Evolutionary conservation across 2,329 filamentous ascomycete species (phyloP).

Genomic region (Aspergillus floridensis): DNA sequence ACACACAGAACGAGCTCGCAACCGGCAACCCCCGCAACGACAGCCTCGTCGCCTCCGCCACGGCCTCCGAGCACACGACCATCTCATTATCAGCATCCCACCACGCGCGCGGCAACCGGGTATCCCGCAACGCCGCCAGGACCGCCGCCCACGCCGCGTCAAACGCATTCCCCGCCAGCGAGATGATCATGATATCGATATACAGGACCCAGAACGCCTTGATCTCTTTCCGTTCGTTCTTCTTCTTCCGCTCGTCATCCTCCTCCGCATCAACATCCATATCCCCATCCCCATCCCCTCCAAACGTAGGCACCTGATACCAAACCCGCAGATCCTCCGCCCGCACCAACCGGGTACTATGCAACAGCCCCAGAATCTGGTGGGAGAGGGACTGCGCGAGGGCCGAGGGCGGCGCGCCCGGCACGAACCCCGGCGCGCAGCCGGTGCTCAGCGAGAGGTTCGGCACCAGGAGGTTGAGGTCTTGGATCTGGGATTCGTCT

Average conservation of each 20-base stretch:
- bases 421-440: conserved; percentile 79
- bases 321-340: conserved; percentile 70
- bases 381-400: conserved; percentile 84
- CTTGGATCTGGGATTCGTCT: conserved; percentile 46
- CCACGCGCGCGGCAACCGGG: conserved; percentile 70
- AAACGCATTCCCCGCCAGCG: conserved; percentile 85
- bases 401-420: conserved; percentile 74
- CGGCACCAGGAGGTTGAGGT: conserved; percentile 73
- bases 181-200: conserved; percentile 92
- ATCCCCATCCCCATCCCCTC: conserved; percentile 46
- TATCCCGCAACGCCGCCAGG: conserved; percentile 75
- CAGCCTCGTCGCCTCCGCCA: conserved; percentile 56
- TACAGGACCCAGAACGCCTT: conserved; percentile 95
- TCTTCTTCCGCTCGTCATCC: conserved; percentile 23
- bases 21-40: conserved; percentile 67
- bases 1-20: conserved; percentile 74
- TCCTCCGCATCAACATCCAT: conserved; percentile 48
- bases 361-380: conserved; percentile 71
- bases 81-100: conserved; percentile 82
- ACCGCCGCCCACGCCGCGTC: conserved; percentile 87
- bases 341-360: conserved; percentile 66
- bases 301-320: conserved; percentile 52
- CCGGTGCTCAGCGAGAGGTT: conserved; percentile 93
- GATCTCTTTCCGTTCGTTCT: conserved; percentile 45
- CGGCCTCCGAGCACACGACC: conserved; percentile 68